Evolutionary conservation across 2,329 filamentous ascomycete genomes (phyloP).

Genomic region (Sporothrix globosa): DNA sequence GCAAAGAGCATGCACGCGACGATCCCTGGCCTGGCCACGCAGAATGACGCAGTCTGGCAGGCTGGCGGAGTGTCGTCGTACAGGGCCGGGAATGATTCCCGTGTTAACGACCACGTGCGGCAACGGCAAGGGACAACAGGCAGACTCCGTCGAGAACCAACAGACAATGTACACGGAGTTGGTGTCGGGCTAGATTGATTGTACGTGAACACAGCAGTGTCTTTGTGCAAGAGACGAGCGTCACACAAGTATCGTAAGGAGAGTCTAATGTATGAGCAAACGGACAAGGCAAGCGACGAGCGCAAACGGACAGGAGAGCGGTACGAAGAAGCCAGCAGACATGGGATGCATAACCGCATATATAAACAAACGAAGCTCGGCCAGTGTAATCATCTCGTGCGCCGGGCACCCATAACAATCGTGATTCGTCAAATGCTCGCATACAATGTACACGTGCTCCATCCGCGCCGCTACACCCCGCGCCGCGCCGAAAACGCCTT

Average conservation of each 20-base stretch:
- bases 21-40: not conserved
- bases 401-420: conserved; percentile 1
- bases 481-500: conserved; percentile 25
- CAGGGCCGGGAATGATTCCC: not conserved
- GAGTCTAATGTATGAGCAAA: no score
- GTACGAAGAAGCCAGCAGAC: no score
- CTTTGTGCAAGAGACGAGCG: not conserved
- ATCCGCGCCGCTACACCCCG: not conserved
- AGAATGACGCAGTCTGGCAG: not conserved
- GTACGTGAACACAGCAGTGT: no score
- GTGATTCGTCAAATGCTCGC: no score
- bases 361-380: not conserved
- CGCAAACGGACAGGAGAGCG: not conserved
- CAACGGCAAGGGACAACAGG: not conserved
- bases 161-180: not conserved
- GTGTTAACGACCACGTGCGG: not conserved
- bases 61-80: not conserved
- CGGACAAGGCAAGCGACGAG: no score
- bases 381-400: no score
- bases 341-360: not conserved
- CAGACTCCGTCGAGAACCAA: not conserved
- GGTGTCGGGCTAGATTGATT: no score
- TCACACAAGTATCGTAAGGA: not conserved
- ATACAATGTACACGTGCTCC: no score
- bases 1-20: not conserved